Evolutionary conservation across 2,329 filamentous ascomycete genomes (phyloP).

Genomic region (Albophoma yamanashiensis): DNA sequence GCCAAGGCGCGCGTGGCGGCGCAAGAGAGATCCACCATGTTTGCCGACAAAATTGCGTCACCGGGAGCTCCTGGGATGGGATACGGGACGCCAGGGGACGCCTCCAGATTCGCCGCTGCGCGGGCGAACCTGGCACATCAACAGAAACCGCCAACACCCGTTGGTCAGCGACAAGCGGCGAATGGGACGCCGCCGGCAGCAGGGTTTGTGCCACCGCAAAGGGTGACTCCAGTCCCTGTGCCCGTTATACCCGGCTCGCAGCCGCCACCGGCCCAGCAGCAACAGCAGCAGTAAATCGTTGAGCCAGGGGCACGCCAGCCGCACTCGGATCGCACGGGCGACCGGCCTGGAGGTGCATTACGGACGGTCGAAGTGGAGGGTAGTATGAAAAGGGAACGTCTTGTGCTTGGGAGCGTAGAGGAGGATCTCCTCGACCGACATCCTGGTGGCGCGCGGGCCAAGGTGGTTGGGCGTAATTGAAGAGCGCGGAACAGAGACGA

Average conservation of each 20-base stretch:
- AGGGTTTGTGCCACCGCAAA: slow-evolving; percentile 22
- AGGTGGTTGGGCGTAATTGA: background rate
- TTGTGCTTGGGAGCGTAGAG: background rate
- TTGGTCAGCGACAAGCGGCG: slow-evolving; percentile 15
- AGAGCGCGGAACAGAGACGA: background rate
- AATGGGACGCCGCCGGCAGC: slow-evolving; percentile 23
- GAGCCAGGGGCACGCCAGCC: background rate
- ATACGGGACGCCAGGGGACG: slow-evolving; percentile 22
- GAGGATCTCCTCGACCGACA: background rate
- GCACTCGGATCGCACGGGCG: background rate
- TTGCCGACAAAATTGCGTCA: slow-evolving; percentile 36
- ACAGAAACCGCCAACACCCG: slow-evolving; percentile 26
- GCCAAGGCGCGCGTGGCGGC: slow-evolving; percentile 36
- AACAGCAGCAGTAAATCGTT: background rate
- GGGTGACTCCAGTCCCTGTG: slow-evolving; percentile 33
- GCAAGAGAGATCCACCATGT: slow-evolving; percentile 29
- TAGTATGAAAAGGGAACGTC: too few species aligned
- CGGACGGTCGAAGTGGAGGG: background rate
- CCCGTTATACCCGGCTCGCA: slow-evolving; percentile 30
- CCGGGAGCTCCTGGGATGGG: slow-evolving; percentile 27
- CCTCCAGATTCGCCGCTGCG: slow-evolving; percentile 18
- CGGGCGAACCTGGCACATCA: slow-evolving; percentile 25
- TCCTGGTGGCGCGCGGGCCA: background rate
- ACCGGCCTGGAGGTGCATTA: background rate
- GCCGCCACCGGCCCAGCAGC: slow-evolving; percentile 2